Base-by-base conservation (phyloP, 768 basidiomycete genomes). In the Serendipita indica region DNA sequence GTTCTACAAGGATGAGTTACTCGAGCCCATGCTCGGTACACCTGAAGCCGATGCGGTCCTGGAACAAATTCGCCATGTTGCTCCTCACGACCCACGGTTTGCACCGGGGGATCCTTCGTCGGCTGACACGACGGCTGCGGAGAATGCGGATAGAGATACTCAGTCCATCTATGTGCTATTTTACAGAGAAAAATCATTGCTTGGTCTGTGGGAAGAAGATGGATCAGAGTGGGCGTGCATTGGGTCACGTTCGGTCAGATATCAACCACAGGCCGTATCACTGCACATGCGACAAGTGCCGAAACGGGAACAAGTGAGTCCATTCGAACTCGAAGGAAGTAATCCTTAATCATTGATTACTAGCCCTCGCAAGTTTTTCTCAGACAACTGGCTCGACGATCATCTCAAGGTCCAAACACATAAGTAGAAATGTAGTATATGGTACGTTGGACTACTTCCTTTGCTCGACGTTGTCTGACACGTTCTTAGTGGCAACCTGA, bases 321-420 rank as follows among this genome's bases (percentile, higher is more conserved):
- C 22, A 10, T 30, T 3, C 32, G 7, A n/a, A 7, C 7, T 54
- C 10, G 7, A 10, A 12, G n/a, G 10, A 25, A 3, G 12, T 28
- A 2, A 25, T 54, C 10, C 10, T 33, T 27, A 3, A 54, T 16
- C n/a, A 12, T 10, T 54, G 49, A 28, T n/a, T n/a, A 25, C 12
- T 54, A 54, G 49, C 3, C 49, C 49, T 54, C 49, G 49, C 32
- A 54, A 54, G 32, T 54, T 54, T 18, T 54, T 54, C 49, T 54
- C 49, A 28, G 49, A 54, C 7, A 54, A 54, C 49, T 18, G 22
- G n/a, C 49, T 54, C 25, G 49, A 54, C 25, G 49, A 54, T 33
- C 49, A 54, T 54, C 2, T 54, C 1, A 54, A 54, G 32, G 49
- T 18, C 1, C 49, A 54, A 33, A 30, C 32, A 1, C 22, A 25